Conservation (phyloP, 768 basidiomycete genomes). For the Phaeolepiota aurea region DNA sequence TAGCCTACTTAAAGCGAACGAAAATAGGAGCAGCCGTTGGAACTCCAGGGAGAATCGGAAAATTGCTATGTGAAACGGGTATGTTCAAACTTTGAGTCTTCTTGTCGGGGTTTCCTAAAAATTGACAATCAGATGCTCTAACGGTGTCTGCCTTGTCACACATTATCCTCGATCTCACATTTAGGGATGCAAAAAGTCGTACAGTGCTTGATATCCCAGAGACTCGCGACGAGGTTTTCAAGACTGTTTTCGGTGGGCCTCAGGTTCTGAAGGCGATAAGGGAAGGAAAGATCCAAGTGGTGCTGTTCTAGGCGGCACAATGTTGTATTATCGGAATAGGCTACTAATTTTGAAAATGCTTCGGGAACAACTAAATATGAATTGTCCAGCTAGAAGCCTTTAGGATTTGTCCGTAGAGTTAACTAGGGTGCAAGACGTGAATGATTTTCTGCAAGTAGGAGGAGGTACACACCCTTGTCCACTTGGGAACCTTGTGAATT, state of each 20-base stretch:
- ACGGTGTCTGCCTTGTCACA: conserved; percentile 70
- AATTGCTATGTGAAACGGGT: conserved; percentile 71
- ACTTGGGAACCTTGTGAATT: conserved; percentile 97
- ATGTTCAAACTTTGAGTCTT: conserved; percentile 14
- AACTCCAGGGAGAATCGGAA: conserved; percentile 86
- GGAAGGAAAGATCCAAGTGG: conserved; percentile 71
- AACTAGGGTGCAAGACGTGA: conserved; percentile 35
- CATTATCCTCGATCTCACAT: conserved; percentile 72
- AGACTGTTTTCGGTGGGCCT: conserved; percentile 56
- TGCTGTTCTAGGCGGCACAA: conserved; percentile 56
- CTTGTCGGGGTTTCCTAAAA: background rate
- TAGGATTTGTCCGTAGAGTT: conserved; percentile 81
- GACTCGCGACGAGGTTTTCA: conserved; percentile 75
- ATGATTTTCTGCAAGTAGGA: background rate
- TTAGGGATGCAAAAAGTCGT: conserved; percentile 69
- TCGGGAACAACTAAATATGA: conserved; percentile 2
- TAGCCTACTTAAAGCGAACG: conserved; percentile 75
- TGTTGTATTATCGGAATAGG: conserved; percentile 5
- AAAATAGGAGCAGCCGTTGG: conserved; percentile 86
- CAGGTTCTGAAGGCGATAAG: conserved; percentile 54
- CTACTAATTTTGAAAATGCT: conserved; percentile 11
- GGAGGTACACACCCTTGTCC: conserved; percentile 66
- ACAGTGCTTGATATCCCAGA: conserved; percentile 77
- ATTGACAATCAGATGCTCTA: conserved; percentile 48
- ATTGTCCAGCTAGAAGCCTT: conserved; percentile 62